Base-by-base conservation (phyloP, 2,329 filamentous ascomycete species). In the Orbilia blumenaviensis region DNA sequence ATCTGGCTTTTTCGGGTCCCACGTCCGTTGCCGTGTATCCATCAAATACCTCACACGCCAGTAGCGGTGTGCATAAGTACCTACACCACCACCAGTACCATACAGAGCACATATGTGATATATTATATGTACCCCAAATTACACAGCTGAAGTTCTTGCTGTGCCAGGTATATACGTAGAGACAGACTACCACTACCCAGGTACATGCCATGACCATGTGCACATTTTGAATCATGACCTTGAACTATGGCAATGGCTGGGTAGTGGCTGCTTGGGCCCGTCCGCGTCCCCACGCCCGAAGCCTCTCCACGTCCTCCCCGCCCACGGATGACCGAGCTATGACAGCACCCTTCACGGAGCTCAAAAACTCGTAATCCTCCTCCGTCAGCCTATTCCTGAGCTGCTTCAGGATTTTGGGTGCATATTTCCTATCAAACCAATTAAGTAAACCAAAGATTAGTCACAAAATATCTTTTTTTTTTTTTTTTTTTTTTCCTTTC, bases 391-490 rank as follows among this genome's bases (percentile, higher is more conserved):
- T 71, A 23, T 67, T 62, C 23, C 63, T 72, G 21, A 80, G 73
- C 16, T 77, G 61, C 52, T 80, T 80, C 3, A 80, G 72, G 2
- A 80, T 60, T 69, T 79, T 80, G 14, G 79, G 79, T 29, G 79
- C 79, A 48, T 80, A 80, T 79, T 80, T 80, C 58, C 79, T 80
- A 66, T n/a, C 5, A 27, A 2, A 60, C 42, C 21, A 38, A 23
- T n/a, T 9, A n/a, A 34, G 32, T 21, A 50, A 23, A 14, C 21
- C 32, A 38, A 14, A n/a, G 18, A 42, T 63, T 56, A 63, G 66
- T 71, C 36, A 67, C 42, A 21, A 32, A 27, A 12, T 54, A 21
- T 18, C 16, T 42, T 9, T n/a, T n/a, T n/a, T n/a, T n/a, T n/a
- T n/a, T n/a, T n/a, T n/a, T n/a, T n/a, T n/a, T n/a, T n/a, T n/a